These are phyloP conservation scores for Mycena filopes DNA, from an alignment of 768 basidiomycete genomes.

Conservation along the genomic window DNA sequence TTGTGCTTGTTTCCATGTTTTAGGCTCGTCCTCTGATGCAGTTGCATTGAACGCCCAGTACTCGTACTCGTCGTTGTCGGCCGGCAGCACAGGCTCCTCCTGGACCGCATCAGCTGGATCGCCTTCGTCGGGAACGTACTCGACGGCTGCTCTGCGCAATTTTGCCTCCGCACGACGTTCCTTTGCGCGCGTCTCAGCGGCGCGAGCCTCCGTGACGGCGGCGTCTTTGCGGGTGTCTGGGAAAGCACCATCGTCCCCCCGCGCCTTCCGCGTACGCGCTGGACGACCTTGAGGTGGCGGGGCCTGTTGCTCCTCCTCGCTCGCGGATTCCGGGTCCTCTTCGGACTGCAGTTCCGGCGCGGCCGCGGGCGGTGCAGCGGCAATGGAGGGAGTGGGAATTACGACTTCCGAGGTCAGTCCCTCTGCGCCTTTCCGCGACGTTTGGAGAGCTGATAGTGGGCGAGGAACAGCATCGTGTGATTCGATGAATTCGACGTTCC, in stretches of 20 bases:
- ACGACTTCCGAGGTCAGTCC: too few relatives aligned
- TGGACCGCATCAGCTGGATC: not conserved
- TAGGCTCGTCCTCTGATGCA: not conserved
- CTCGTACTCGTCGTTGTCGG: constrained; percentile 3
- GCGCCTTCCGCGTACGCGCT: not conserved
- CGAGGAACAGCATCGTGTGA: not conserved
- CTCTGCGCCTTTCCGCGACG: not conserved
- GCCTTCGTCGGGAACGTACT: not conserved
- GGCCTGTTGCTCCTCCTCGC: not conserved
- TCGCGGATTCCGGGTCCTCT: too few relatives aligned
- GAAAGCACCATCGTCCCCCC: not conserved
- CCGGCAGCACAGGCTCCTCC: not conserved
- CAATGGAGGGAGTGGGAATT: too few relatives aligned
- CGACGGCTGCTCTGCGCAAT: not conserved
- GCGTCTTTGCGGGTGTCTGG: constrained; percentile 10
- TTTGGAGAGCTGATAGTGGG: not conserved
- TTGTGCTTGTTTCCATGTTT: constrained; percentile 8
- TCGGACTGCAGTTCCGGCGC: too few relatives aligned
- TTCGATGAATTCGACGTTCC: not conserved
- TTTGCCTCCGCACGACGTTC: not conserved
- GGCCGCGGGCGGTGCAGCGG: too few relatives aligned
- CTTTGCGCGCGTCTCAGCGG: not conserved
- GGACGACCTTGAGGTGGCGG: not conserved
- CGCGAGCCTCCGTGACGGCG: not conserved
- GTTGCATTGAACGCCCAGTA: constrained; percentile 4